Evolutionary conservation across 306 rosid species (phyloP).

Genomic region (Inga laurina): DNA sequence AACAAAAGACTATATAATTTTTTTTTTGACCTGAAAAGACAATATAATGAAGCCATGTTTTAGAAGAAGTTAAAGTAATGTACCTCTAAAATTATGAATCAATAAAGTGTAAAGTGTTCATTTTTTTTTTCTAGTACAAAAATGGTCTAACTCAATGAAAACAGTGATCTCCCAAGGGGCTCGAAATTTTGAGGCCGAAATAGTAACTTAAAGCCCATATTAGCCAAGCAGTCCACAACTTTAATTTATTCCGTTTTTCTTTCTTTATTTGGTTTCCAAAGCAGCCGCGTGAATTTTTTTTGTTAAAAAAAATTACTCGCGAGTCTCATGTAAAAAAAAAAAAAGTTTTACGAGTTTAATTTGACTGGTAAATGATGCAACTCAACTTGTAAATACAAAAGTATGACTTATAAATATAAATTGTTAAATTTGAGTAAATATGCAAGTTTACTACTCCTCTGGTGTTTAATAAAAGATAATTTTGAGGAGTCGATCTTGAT

Average conservation of each 20-base stretch:
- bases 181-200: not conserved
- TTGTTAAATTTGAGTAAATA: too few relatives aligned
- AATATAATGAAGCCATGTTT: not conserved
- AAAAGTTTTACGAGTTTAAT: too few relatives aligned
- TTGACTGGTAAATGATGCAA: not conserved
- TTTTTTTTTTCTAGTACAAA: too few relatives aligned
- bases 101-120: too few relatives aligned
- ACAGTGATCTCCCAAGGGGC: not conserved
- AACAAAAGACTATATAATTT: not conserved
- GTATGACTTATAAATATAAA: too few relatives aligned
- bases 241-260: too few relatives aligned
- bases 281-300: not conserved
- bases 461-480: too few relatives aligned
- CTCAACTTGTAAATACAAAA: too few relatives aligned
- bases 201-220: not conserved
- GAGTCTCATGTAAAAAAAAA: not conserved
- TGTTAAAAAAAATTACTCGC: not conserved
- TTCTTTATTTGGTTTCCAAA: too few relatives aligned
- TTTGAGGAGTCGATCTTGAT: too few relatives aligned
- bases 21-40: not conserved
- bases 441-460: too few relatives aligned
- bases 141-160: not conserved
- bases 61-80: not conserved
- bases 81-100: not conserved
- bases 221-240: not conserved